A percentile compares a stretch with the other conserved stretches of the same genome.
phyloP scores from a whole-genome alignment of 139 green algal species.

The Micromonas pusilla region DNA sequence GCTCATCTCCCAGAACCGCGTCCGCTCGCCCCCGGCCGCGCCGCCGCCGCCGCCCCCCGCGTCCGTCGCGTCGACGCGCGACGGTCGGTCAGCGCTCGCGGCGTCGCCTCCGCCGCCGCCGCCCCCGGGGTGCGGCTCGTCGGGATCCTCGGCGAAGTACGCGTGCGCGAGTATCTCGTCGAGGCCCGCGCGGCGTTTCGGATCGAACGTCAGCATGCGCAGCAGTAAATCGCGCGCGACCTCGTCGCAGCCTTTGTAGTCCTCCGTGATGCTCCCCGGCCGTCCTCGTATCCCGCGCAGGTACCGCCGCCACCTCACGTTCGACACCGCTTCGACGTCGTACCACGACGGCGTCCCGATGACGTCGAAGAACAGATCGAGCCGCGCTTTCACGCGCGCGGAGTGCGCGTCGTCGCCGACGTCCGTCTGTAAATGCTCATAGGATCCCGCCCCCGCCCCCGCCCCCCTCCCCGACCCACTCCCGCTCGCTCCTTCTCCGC shows the following conservation, averaged over 20 bases:
- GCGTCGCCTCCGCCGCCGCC: not conserved
- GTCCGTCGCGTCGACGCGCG: not conserved
- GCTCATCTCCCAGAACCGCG: slow-evolving; percentile 6
- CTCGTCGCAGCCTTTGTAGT: slow-evolving; percentile 50
- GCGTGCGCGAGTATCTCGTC: slow-evolving; percentile 75
- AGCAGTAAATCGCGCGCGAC: slow-evolving; percentile 70
- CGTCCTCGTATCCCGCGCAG: slow-evolving; percentile 48
- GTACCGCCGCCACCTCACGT: slow-evolving; percentile 62
- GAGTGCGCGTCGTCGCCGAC: not conserved
- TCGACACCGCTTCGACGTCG: slow-evolving; percentile 61
- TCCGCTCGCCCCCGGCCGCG: not conserved
- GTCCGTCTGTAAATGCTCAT: no score
- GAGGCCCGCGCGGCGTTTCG: slow-evolving; percentile 42
- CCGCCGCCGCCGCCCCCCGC: not conserved
- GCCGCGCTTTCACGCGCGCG: slow-evolving; percentile 27
- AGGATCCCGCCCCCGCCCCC: no score
- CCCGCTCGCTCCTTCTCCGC: no score
- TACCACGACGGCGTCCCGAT: slow-evolving; percentile 76
- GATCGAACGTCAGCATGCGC: slow-evolving; percentile 82
- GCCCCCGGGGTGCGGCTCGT: not conserved
- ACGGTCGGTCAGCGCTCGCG: not conserved
- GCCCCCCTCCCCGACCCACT: no score
- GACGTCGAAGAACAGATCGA: slow-evolving; percentile 77
- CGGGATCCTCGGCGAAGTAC: slow-evolving; percentile 52
- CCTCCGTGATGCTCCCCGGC: slow-evolving; percentile 1